These are phyloP conservation scores for Thelephora ganbajun DNA, from an alignment of 768 basidiomycete species.

Conservation along the genomic window DNA sequence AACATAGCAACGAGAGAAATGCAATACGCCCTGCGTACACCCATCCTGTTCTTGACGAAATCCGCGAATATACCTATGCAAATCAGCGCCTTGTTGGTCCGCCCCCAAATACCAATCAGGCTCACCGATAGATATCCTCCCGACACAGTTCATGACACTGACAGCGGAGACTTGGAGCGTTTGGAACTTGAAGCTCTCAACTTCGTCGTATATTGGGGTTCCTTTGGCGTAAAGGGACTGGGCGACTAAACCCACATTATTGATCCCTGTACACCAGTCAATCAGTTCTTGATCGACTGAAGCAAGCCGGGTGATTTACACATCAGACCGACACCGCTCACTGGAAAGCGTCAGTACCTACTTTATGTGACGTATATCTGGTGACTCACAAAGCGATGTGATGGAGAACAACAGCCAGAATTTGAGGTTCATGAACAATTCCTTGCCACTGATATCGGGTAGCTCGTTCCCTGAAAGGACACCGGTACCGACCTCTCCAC, in stretches of 20 bases:
- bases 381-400: conserved; percentile 32
- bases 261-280: conserved; percentile 40
- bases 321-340: conserved; percentile 67
- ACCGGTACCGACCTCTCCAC: too few relatives aligned
- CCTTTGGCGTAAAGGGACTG: conserved; percentile 52
- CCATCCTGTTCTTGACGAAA: conserved; percentile 38
- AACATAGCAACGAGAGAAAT: conserved; percentile 50
- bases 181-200: conserved; percentile 61
- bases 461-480: conserved; percentile 11
- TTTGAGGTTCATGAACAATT: conserved; percentile 35
- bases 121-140: conserved; percentile 64
- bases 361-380: conserved; percentile 1
- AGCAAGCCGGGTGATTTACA: conserved; percentile 26
- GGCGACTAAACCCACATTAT: conserved; percentile 74
- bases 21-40: conserved; percentile 53
- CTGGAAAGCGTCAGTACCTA: conserved; percentile 17
- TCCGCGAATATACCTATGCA: conserved; percentile 55
- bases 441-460: conserved; percentile 40
- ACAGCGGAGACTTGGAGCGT: conserved; percentile 74
- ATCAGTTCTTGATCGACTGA: neutral
- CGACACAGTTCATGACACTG: conserved; percentile 69
- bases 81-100: neutral
- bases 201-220: conserved; percentile 48
- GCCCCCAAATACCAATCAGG: neutral
- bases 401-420: conserved; percentile 53